Evolutionary conservation across 139 green algal species (phyloP).

Genomic region (Trebouxia sp.): DNA sequence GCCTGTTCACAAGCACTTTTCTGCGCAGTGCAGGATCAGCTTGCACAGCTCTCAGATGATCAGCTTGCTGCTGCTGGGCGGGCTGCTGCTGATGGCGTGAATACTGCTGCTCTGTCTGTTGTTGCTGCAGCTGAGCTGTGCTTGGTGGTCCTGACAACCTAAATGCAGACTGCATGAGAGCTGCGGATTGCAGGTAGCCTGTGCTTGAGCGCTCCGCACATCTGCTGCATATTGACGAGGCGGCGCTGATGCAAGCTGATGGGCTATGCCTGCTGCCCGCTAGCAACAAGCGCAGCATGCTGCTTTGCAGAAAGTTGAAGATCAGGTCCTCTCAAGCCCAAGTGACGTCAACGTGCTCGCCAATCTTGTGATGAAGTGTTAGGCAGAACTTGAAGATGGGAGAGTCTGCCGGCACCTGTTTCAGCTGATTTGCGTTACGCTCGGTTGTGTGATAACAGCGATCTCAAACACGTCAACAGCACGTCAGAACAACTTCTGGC

Average conservation of each 20-base stretch:
- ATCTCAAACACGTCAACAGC: no score
- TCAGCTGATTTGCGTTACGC: no score
- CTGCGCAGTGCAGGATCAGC: neutral
- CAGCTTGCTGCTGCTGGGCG: neutral
- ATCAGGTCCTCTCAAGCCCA: no score
- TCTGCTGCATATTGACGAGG: neutral
- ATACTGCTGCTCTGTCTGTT: slow-evolving; percentile 20
- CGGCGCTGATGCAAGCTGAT: neutral
- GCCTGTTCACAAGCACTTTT: slow-evolving; percentile 54
- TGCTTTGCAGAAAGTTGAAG: no score
- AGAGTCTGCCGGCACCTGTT: no score
- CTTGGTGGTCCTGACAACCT: neutral
- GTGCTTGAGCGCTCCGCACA: no score
- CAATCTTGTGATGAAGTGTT: no score
- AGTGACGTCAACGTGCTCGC: no score
- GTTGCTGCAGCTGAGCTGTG: neutral
- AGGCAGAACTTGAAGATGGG: no score
- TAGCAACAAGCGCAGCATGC: neutral
- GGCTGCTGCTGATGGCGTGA: no score
- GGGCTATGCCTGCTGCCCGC: neutral
- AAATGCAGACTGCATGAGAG: neutral
- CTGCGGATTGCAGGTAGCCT: neutral
- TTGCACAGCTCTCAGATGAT: neutral
- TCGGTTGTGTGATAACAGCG: no score
- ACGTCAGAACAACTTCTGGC: no score